These are phyloP conservation scores for Aspergillus phoenicis DNA, from an alignment of 2,329 filamentous ascomycete species.

Conservation along the genomic window DNA sequence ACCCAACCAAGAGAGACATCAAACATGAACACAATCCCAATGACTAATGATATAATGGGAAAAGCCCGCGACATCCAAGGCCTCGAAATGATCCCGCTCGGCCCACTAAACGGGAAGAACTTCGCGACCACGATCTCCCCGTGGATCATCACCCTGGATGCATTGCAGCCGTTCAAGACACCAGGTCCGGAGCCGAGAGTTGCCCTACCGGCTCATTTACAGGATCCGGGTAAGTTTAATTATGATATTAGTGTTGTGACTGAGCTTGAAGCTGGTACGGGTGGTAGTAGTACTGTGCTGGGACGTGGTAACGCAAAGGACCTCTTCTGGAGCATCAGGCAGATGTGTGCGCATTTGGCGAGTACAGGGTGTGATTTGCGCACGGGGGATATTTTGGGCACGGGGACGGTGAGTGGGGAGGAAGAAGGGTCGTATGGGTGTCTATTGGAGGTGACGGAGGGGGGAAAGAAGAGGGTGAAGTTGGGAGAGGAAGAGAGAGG, in stretches of 20 bases:
- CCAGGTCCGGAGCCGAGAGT: slow-evolving; percentile 21
- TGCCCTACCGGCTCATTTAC: slow-evolving; percentile 20
- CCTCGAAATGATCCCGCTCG: slow-evolving; percentile 63
- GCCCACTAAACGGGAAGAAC: slow-evolving; percentile 64
- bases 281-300: slow-evolving; percentile 5
- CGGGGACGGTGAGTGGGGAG: slow-evolving; percentile 34
- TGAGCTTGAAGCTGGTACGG: slow-evolving; percentile 12
- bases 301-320: slow-evolving; percentile 22
- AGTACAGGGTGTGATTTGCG: slow-evolving; percentile 31
- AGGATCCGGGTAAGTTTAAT: slow-evolving; percentile 20
- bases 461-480: slow-evolving; percentile 24
- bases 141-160: slow-evolving; percentile 64
- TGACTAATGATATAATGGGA: not conserved
- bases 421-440: slow-evolving; percentile 27
- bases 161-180: slow-evolving; percentile 45
- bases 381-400: slow-evolving; percentile 36
- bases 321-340: slow-evolving; percentile 33
- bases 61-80: slow-evolving; percentile 57
- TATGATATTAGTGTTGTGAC: slow-evolving; percentile 29
- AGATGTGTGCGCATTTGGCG: slow-evolving; percentile 36
- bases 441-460: slow-evolving; percentile 33
- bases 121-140: slow-evolving; percentile 63
- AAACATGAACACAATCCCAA: too few species aligned
- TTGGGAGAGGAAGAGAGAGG: slow-evolving; percentile 20
- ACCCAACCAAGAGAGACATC: too few species aligned